Conservation (phyloP, 2,329 filamentous ascomycete genomes). For the Diplodia scrobiculata region DNA sequence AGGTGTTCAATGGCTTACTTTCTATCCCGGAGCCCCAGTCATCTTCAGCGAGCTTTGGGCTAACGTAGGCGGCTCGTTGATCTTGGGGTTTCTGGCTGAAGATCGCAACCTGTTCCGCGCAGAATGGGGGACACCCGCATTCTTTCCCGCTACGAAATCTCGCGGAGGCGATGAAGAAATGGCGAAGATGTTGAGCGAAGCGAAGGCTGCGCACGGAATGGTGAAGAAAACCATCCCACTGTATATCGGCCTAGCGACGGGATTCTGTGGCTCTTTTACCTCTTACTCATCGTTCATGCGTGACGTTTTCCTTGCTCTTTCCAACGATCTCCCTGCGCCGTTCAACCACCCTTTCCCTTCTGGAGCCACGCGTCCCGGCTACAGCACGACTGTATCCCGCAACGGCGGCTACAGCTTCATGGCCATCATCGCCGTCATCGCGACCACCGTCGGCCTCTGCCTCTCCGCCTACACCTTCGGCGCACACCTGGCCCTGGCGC, state of each 20-base stretch:
- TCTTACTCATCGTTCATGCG: conserved; percentile 85
- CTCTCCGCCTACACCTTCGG: conserved; percentile 70
- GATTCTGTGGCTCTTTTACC: conserved; percentile 87
- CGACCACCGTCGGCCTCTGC: conserved; percentile 71
- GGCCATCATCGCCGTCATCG: conserved; percentile 73
- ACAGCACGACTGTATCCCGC: conserved; percentile 49
- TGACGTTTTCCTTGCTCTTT: conserved; percentile 75
- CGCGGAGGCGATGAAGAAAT: conserved; percentile 44
- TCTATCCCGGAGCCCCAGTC: conserved; percentile 75
- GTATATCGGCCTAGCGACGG: conserved; percentile 82
- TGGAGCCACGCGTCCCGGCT: conserved; percentile 37
- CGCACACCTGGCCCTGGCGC: conserved; percentile 69
- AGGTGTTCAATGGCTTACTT: conserved; percentile 76
- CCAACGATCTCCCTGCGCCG: conserved; percentile 68
- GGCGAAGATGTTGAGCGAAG: conserved; percentile 39
- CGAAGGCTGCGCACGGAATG: conserved; percentile 43
- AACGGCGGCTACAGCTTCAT: conserved; percentile 80
- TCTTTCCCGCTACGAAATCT: conserved; percentile 44
- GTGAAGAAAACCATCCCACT: conserved; percentile 84
- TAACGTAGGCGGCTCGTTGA: conserved; percentile 76
- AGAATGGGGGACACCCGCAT: conserved; percentile 59
- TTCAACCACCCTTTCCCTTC: conserved; percentile 45
- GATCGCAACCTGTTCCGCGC: conserved; percentile 73
- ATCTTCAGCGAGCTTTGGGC: conserved; percentile 79
- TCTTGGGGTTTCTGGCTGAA: conserved; percentile 85